phyloP scores from a whole-genome alignment of 1,284 basidiomycete genomes.

The Ustilago sp. region DNA sequence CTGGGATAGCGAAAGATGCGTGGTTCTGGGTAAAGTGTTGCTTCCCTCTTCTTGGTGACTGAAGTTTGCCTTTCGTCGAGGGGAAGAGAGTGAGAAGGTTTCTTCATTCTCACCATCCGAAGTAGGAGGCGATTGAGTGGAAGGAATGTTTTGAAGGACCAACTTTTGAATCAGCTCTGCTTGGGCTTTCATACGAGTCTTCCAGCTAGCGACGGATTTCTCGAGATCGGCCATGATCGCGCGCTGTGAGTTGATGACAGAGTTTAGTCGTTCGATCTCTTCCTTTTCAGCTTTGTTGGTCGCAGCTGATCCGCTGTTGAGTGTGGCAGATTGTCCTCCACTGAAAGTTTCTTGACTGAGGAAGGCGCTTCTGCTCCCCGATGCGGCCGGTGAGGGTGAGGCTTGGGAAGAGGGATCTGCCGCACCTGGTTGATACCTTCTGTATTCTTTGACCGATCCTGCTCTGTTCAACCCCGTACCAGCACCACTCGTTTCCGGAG shows the following conservation, averaged over 20 bases:
- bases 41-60: background rate
- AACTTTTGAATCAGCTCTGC: constrained; percentile 59
- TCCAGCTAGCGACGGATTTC: constrained; percentile 58
- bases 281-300: constrained; percentile 41
- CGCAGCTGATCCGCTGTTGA: background rate
- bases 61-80: background rate
- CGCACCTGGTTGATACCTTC: constrained; percentile 27
- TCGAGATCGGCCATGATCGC: constrained; percentile 63
- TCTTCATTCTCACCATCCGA: constrained; percentile 32
- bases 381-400: constrained; percentile 15
- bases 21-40: constrained; percentile 26
- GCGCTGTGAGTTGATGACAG: constrained; percentile 57
- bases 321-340: background rate
- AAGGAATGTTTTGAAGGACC: constrained; percentile 18
- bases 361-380: constrained; percentile 26
- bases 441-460: constrained; percentile 60
- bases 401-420: constrained; percentile 1
- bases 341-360: constrained; percentile 18
- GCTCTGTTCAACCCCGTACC: constrained; percentile 34
- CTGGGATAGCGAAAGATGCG: constrained; percentile 29
- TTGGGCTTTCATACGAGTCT: constrained; percentile 51
- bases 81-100: background rate
- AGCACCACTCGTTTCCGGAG: background rate
- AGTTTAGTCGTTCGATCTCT: constrained; percentile 62
- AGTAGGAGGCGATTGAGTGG: constrained; percentile 10